A percentile compares a stretch with the other conserved stretches of the same genome.
phyloP scores from a whole-genome alignment of 805 yeast genomes.

The Schwanniomyces pseudopolymorphus region DNA sequence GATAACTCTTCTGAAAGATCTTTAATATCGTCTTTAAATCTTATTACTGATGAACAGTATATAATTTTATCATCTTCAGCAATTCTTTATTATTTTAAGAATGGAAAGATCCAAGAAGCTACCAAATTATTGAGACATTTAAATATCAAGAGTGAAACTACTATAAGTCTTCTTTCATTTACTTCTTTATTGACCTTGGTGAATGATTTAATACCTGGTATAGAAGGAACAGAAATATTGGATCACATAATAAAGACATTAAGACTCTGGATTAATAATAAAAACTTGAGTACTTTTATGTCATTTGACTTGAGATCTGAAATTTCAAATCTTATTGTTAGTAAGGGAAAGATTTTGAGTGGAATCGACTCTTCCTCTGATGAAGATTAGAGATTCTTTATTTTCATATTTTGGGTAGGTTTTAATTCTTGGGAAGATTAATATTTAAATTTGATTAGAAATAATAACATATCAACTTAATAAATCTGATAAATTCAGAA shows the following conservation, averaged over 20 bases:
- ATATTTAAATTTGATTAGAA: too few relatives aligned
- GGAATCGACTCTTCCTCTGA: slow-evolving; percentile 18
- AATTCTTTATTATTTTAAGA: slow-evolving; percentile 18
- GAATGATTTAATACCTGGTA: slow-evolving; percentile 13
- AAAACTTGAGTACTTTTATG: slow-evolving; percentile 16
- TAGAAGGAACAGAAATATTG: slow-evolving; percentile 21
- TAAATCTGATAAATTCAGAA: too few relatives aligned
- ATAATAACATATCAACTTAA: too few relatives aligned
- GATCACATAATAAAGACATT: slow-evolving; percentile 25
- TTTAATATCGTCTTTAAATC: slow-evolving; percentile 28
- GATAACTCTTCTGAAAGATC: slow-evolving; percentile 12
- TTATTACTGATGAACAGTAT: slow-evolving; percentile 34
- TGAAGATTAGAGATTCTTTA: background rate
- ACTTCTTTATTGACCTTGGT: slow-evolving; percentile 28
- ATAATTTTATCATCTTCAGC: slow-evolving; percentile 29
- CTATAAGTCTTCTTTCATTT: slow-evolving; percentile 31
- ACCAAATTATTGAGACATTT: slow-evolving; percentile 24
- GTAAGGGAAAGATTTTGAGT: slow-evolving; percentile 31
- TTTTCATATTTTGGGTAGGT: background rate
- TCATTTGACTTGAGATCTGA: slow-evolving; percentile 21
- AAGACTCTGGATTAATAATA: slow-evolving; percentile 32
- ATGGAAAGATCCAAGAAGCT: slow-evolving; percentile 17
- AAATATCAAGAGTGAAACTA: slow-evolving; percentile 11
- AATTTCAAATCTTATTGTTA: slow-evolving; percentile 28
- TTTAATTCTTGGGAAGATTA: background rate